Evolutionary conservation across 148 eudicot genomes (phyloP).

Genomic region (Camellia granthamiana): DNA sequence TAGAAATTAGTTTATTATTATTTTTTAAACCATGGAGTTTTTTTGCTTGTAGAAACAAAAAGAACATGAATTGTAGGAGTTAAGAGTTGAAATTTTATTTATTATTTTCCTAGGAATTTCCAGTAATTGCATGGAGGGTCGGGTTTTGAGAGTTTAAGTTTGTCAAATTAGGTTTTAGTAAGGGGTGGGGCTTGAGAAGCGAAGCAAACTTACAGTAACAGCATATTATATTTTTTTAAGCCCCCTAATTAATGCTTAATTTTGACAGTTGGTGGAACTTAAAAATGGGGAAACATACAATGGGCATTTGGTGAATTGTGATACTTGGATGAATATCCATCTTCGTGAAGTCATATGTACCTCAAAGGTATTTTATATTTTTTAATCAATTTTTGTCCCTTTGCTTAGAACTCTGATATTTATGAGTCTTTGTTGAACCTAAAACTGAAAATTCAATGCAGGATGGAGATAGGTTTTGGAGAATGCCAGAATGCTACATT

Average conservation of each 20-base stretch:
- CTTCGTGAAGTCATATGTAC: slow-evolving; percentile 92
- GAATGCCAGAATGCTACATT: slow-evolving; percentile 88
- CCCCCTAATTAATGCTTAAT: not conserved
- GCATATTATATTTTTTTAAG: not conserved
- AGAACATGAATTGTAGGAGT: not conserved
- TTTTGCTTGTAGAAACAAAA: not conserved
- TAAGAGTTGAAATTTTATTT: not conserved
- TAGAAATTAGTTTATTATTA: not conserved
- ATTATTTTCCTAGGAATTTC: not conserved
- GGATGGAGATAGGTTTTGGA: slow-evolving; percentile 95
- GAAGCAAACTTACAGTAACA: not conserved
- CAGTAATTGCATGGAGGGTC: not conserved
- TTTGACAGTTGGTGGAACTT: slow-evolving; percentile 65
- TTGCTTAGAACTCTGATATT: not conserved
- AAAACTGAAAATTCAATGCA: slow-evolving; percentile 23
- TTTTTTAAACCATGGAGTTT: not conserved
- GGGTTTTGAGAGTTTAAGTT: not conserved
- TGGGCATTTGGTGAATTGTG: slow-evolving; percentile 87
- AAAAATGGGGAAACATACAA: slow-evolving; percentile 91
- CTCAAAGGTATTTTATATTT: slow-evolving; percentile 51
- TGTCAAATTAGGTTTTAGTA: not conserved
- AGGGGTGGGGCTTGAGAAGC: not conserved
- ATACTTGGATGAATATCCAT: slow-evolving; percentile 92
- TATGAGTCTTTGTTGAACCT: not conserved
- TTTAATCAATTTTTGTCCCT: not conserved